Conservation (phyloP, 2,329 filamentous ascomycete genomes). For the Penicillium oxalicum region DNA sequence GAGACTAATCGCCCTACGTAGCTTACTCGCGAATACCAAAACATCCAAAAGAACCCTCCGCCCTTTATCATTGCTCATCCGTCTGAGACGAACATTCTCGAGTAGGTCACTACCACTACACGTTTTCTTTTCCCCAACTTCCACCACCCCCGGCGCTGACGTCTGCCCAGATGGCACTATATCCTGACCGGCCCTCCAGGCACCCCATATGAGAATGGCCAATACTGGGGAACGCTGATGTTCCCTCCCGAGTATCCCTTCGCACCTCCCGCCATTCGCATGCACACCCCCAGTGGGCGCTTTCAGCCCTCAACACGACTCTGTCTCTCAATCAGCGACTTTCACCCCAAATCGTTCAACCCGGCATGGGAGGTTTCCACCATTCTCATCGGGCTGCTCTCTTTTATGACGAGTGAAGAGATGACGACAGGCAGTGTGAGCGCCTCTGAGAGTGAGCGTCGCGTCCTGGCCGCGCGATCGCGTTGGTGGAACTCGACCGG, state of each 20-base stretch:
- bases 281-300: constrained; percentile 94
- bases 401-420: constrained; percentile 98
- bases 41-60: constrained; percentile 68
- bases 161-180: constrained; percentile 69
- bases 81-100: constrained; percentile 84
- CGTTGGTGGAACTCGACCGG: constrained; percentile 97
- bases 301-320: constrained; percentile 90
- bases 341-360: constrained; percentile 97
- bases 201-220: constrained; percentile 87
- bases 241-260: constrained; percentile 97
- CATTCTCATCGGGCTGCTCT: constrained; percentile 86
- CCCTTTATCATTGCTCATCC: constrained; percentile 86
- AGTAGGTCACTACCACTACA: constrained; percentile 49
- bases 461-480: constrained; percentile 67
- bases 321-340: constrained; percentile 93
- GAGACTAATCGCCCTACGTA: constrained; percentile 22
- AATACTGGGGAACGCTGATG: constrained; percentile 96
- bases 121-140: background rate
- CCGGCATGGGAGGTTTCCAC: constrained; percentile 97
- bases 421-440: constrained; percentile 93
- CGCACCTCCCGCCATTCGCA: constrained; percentile 92
- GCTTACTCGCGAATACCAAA: constrained; percentile 60
- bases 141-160: constrained; percentile 9
- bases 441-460: constrained; percentile 69
- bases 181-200: constrained; percentile 90